Evolutionary conservation across 345 rosid genomes (phyloP).

Genomic region (Cochlearia excelsa): DNA sequence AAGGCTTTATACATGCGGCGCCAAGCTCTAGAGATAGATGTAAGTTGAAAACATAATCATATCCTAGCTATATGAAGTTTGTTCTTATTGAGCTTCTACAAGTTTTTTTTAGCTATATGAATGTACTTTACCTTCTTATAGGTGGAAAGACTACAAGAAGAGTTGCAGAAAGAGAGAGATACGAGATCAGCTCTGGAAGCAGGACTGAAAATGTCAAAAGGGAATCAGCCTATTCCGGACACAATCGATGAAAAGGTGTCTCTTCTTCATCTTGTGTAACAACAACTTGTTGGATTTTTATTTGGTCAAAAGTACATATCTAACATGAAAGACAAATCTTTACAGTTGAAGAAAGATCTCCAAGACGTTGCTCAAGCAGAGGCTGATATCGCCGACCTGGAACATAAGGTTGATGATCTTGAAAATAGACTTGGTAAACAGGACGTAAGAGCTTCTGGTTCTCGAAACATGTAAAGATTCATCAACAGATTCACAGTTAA

Average conservation of each 20-base stretch:
- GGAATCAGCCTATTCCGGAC: slow-evolving; percentile 38
- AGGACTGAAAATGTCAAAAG: slow-evolving; percentile 49
- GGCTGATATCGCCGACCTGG: slow-evolving; percentile 57
- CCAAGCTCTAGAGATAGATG: slow-evolving; percentile 69
- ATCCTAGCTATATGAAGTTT: slow-evolving; percentile 8
- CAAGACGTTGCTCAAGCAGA: slow-evolving; percentile 63
- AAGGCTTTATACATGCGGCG: slow-evolving; percentile 61
- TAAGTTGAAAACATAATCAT: slow-evolving; percentile 37
- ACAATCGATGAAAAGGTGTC: slow-evolving; percentile 61
- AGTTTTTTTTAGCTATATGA: not conserved
- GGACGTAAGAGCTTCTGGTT: slow-evolving; percentile 41
- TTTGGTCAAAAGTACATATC: slow-evolving; percentile 27
- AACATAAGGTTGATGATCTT: slow-evolving; percentile 61
- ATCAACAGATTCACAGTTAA: not conserved
- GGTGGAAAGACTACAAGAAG: slow-evolving; percentile 82
- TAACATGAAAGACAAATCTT: slow-evolving; percentile 27
- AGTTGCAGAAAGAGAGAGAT: slow-evolving; percentile 71
- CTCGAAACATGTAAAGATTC: slow-evolving; percentile 44
- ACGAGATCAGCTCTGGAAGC: slow-evolving; percentile 62
- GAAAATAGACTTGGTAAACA: slow-evolving; percentile 46
- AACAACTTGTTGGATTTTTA: slow-evolving; percentile 1
- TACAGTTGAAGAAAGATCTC: slow-evolving; percentile 59
- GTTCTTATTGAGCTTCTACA: not conserved
- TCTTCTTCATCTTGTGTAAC: slow-evolving; percentile 15
- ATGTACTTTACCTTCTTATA: slow-evolving; percentile 33